Conservation (phyloP, 2,329 filamentous ascomycete species). For the Monosporascus ibericus region DNA sequence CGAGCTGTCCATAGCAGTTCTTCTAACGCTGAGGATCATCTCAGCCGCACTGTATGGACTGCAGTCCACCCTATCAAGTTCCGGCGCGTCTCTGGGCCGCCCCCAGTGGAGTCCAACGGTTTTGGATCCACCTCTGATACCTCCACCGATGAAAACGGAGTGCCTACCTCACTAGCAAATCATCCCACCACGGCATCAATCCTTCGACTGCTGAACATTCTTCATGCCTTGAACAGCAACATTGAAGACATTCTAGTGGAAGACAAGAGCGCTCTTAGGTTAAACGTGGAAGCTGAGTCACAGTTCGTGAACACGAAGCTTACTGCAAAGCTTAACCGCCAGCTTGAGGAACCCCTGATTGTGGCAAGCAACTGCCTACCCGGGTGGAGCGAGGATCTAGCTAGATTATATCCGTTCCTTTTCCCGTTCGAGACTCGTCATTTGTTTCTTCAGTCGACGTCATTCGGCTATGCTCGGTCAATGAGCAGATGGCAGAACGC, state of each 20-base stretch:
- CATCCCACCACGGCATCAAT: conserved; percentile 83
- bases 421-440: conserved; percentile 98
- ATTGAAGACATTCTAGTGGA: conserved; percentile 84
- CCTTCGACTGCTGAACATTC: conserved; percentile 76
- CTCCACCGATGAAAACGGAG: conserved; percentile 45
- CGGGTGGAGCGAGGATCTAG: conserved; percentile 91
- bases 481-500: conserved; percentile 97
- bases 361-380: conserved; percentile 95
- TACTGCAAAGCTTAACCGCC: conserved; percentile 93
- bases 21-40: conserved; percentile 52
- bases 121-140: conserved; percentile 49
- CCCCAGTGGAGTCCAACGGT: conserved; percentile 64
- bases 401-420: conserved; percentile 88
- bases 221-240: conserved; percentile 90
- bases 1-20: conserved; percentile 73
- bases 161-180: conserved; percentile 76
- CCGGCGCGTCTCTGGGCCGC: conserved; percentile 75
- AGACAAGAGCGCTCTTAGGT: conserved; percentile 61
- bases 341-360: conserved; percentile 92
- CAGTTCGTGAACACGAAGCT: conserved; percentile 99
- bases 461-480: conserved; percentile 93
- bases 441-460: conserved; percentile 94
- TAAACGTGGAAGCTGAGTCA: conserved; percentile 76
- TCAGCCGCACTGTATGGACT: conserved; percentile 79
- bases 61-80: conserved; percentile 89